Evolutionary conservation across 2,329 filamentous ascomycete genomes (phyloP), one percentile per base, ranked within the genome.

Genomic region (Hypomyces rosellus): DNA sequence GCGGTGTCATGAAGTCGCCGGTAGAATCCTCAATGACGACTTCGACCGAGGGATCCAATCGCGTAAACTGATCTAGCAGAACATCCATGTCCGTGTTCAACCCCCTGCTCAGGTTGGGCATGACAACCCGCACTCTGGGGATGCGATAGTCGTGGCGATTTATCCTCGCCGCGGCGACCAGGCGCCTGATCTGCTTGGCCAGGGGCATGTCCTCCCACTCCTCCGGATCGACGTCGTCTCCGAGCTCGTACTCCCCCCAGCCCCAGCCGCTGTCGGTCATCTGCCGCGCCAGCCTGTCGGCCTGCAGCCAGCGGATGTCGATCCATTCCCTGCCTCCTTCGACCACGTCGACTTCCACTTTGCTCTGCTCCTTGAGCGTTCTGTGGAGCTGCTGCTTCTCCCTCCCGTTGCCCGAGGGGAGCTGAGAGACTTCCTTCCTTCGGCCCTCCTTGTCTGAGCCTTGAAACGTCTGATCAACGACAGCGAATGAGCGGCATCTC

Each of bases 241-340:
- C 63, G 5, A 57, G 50, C 4, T 60, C 55, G 52, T 69, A 58
- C 6, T 68, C 65, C 5, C 67, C 70, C 70, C 70, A 73, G 6
- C 60, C 61, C 70, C 70, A 72, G 4, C 70, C 70, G n/a, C 61
- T 61, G 42, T 71, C 69, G 3, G 63, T 63, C 69, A 73, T 67
- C 42, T 73, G 68, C 3, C 68, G 59, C 7, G 65, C 65, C 46
- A 72, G 58, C 25, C 68, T 58, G 43, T 66, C 61, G 12, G 58
- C 54, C 44, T 61, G 61, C 1, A 69, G 55, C 7, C 62, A 59
- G 30, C 65, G 62, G 41, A 65, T 52, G 14, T 61, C 61, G 34
- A 71, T 42, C 67, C 67, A 71, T 55, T 68, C 61, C 2, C 45
- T 50, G 5, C 64, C 68, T n/a, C 59, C 61, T 8, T 66, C 60